A percentile compares a stretch with the other conserved stretches of the same genome.
Conservation (phyloP, 257 asterid species). For the Przewalskia tangutica region DNA sequence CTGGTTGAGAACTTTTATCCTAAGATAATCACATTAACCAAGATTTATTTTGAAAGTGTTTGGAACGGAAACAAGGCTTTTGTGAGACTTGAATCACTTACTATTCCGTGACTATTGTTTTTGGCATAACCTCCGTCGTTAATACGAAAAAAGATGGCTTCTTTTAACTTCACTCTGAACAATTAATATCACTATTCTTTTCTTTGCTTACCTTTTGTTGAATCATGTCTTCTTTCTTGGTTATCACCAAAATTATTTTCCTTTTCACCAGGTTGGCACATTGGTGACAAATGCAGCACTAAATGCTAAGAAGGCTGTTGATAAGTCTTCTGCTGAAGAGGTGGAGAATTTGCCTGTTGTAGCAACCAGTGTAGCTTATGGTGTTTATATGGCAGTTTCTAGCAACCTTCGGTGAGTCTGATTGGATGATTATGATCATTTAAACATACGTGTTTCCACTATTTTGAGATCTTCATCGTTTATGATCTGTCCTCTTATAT, state of each 20-base stretch:
- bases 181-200: not conserved
- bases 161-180: not conserved
- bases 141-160: not conserved
- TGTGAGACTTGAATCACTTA: not conserved
- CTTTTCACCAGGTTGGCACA: conserved; percentile 62
- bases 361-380: conserved; percentile 76
- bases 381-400: conserved; percentile 85
- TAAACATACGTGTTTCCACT: not conserved
- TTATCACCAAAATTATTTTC: not conserved
- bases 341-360: conserved; percentile 71
- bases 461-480: not conserved
- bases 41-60: not conserved
- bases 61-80: not conserved
- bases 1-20: not conserved
- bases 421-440: not conserved
- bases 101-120: not conserved
- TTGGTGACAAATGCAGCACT: conserved; percentile 59
- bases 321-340: conserved; percentile 37
- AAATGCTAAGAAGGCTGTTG: conserved; percentile 72
- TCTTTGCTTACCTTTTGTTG: not conserved
- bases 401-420: conserved; percentile 80
- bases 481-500: not conserved
- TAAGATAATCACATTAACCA: not conserved
- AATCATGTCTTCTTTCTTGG: not conserved
- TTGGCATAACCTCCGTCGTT: not conserved